Conservation (phyloP, 257 asterid species). For the Anisodus acutangulus region DNA sequence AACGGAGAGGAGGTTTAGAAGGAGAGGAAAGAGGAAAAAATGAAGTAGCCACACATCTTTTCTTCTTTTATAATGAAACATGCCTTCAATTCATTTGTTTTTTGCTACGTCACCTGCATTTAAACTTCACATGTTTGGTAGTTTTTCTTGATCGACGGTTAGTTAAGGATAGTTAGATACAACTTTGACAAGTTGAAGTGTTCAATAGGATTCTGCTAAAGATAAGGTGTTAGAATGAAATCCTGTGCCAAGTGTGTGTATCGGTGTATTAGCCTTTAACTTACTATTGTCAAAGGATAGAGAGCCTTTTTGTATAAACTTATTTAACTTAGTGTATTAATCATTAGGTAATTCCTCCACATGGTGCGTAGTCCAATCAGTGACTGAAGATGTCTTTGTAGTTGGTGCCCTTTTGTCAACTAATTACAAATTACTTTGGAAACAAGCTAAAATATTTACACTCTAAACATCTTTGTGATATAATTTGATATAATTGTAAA, state of each 20-base stretch:
- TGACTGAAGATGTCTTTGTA: not conserved
- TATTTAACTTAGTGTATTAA: not conserved
- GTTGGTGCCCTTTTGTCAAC: not conserved
- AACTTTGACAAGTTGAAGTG: not conserved
- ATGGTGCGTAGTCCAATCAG: not conserved
- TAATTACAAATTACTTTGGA: not conserved
- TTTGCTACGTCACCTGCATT: not conserved
- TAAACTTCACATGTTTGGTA: not conserved
- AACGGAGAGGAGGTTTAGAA: not conserved
- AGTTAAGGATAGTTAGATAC: not conserved
- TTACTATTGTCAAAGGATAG: not conserved
- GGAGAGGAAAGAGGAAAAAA: not conserved
- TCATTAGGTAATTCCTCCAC: not conserved
- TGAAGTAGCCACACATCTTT: not conserved
- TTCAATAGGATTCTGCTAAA: not conserved
- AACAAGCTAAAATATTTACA: not conserved
- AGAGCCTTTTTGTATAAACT: not conserved
- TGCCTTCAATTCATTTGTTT: slow-evolving; percentile 16
- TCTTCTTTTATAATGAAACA: not conserved
- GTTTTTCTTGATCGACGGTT: not conserved
- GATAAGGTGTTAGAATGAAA: not conserved
- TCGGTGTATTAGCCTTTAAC: not conserved
- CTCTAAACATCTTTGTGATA: not conserved
- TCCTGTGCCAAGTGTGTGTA: not conserved
- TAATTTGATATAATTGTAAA: not conserved